Base-by-base conservation (phyloP, 2,329 filamentous ascomycete genomes). In the Fusarium sp. region DNA sequence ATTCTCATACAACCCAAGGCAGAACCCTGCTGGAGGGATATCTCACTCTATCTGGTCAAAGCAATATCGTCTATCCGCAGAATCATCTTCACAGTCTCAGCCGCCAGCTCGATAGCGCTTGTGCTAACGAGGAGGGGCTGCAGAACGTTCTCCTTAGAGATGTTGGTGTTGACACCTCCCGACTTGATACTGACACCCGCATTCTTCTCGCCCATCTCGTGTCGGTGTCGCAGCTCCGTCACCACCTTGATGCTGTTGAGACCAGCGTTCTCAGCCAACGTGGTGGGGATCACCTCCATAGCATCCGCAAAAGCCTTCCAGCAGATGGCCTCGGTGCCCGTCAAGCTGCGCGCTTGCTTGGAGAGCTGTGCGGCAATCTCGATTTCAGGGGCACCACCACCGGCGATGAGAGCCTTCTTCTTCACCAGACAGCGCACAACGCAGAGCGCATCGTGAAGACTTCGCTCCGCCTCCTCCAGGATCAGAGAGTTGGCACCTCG, bases 231-330 rank as follows among this genome's bases (percentile, higher is more conserved):
- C 80, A 99, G 86, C 79, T 98, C 96, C 29, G 96, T 99, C 56
- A 99, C 96, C 31, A 99, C 96, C 87, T 97, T 98, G 89, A 99
- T 99, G 83, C 94, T 96, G 89, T 99, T 99, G 73, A 99, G 88
- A 59, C 96, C 96, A 1, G 96, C 96, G 79, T 99, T 99, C 86
- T 99, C 96, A 0, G 96, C 97, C 77, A 99, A 88, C 1, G 96
- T 99, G 37, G 96, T 98, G 16, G 97, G 96, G 64, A 99, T 94
- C 47, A 99, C 94, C 85, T 99, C 96, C 87, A 99, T 93, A 9
- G 96, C 96, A 74, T 99, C 96, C 2, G 97, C 96, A 81, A 99
- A 99, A 1, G 96, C 96, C 87, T 98, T 98, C 94, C 94, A 99
- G 90, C 96, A 99, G 81, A 98, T 98, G 42, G 95, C 92, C 84